Evolutionary conservation across 2,329 filamentous ascomycete species (phyloP).

Genomic region (Cordyceps tenuipes): DNA sequence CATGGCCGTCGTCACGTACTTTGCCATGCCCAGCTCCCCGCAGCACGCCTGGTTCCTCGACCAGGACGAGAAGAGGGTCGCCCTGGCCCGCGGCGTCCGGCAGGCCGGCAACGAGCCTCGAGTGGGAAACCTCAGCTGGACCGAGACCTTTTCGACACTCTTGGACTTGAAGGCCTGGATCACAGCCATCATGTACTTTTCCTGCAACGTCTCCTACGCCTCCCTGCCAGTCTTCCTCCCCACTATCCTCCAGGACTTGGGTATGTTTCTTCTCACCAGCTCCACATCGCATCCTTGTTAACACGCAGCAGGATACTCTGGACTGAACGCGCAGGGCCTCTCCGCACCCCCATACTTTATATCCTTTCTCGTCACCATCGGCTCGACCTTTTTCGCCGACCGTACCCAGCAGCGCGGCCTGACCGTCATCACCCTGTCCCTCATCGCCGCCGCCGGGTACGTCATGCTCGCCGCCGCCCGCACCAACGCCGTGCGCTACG

Average conservation of each 20-base stretch:
- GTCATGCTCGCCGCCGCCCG: slow-evolving; percentile 9
- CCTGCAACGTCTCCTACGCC: slow-evolving; percentile 30
- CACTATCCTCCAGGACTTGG: slow-evolving; percentile 32
- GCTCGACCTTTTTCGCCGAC: slow-evolving; percentile 26
- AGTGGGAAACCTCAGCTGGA: slow-evolving; percentile 16
- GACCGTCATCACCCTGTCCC: slow-evolving; percentile 20
- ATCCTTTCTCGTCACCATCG: slow-evolving; percentile 27
- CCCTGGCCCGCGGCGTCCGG: slow-evolving; percentile 17
- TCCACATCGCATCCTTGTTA: not conserved
- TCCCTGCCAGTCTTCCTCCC: slow-evolving; percentile 33
- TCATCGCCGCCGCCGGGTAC: slow-evolving; percentile 23
- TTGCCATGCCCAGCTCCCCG: slow-evolving; percentile 24
- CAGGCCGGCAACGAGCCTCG: slow-evolving; percentile 15
- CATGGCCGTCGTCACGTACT: slow-evolving; percentile 21
- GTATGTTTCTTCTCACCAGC: not conserved
- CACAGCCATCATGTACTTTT: slow-evolving; percentile 27
- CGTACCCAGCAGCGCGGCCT: slow-evolving; percentile 26
- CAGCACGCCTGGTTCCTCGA: slow-evolving; percentile 22
- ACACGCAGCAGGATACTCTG: slow-evolving; percentile 21
- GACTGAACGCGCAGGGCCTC: slow-evolving; percentile 31
- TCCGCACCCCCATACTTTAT: slow-evolving; percentile 32
- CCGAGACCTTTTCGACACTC: slow-evolving; percentile 26
- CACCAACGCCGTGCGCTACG: slow-evolving; percentile 25
- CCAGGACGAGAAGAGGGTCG: slow-evolving; percentile 19
- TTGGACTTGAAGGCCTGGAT: slow-evolving; percentile 24